Evolutionary conservation across 768 basidiomycete genomes (phyloP).

Genomic region (Agrocybe praecox): DNA sequence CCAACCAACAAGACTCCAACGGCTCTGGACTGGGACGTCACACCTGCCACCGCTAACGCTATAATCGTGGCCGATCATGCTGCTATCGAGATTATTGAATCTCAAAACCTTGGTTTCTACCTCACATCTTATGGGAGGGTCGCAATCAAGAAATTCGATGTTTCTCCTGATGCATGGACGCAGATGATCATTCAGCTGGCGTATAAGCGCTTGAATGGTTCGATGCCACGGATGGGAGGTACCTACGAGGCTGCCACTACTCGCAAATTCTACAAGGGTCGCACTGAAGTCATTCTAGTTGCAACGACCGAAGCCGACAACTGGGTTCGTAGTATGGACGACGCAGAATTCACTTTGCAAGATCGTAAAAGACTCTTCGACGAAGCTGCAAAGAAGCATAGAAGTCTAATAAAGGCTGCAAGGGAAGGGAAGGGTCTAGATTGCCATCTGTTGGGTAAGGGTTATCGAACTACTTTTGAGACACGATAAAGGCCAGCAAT

Average conservation of each 20-base stretch:
- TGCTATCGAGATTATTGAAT: slow-evolving; percentile 57
- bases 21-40: slow-evolving; percentile 67
- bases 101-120: slow-evolving; percentile 64
- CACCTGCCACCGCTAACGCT: slow-evolving; percentile 45
- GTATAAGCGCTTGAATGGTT: slow-evolving; percentile 67
- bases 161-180: slow-evolving; percentile 95
- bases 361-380: slow-evolving; percentile 56
- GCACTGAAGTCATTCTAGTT: slow-evolving; percentile 93
- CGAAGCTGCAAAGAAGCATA: slow-evolving; percentile 66
- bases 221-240: slow-evolving; percentile 61
- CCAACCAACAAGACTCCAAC: slow-evolving; percentile 36
- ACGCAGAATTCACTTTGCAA: slow-evolving; percentile 38
- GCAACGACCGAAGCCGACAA: slow-evolving; percentile 75
- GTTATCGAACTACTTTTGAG: too few species aligned
- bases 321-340: slow-evolving; percentile 77
- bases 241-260: slow-evolving; percentile 97
- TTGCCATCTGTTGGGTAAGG: slow-evolving; percentile 79
- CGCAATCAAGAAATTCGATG: slow-evolving; percentile 81
- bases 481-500: slow-evolving; percentile 74
- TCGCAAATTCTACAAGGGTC: slow-evolving; percentile 84
- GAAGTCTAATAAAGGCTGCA: slow-evolving; percentile 63
- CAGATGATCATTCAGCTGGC: slow-evolving; percentile 93
- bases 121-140: slow-evolving; percentile 83
- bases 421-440: slow-evolving; percentile 79
- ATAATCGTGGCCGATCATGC: slow-evolving; percentile 59